Percentiles rank a stretch among this genome's conserved stretches.
Evolutionary conservation across 805 yeast genomes (phyloP).

Genomic region (Sungouiella thailandica): DNA sequence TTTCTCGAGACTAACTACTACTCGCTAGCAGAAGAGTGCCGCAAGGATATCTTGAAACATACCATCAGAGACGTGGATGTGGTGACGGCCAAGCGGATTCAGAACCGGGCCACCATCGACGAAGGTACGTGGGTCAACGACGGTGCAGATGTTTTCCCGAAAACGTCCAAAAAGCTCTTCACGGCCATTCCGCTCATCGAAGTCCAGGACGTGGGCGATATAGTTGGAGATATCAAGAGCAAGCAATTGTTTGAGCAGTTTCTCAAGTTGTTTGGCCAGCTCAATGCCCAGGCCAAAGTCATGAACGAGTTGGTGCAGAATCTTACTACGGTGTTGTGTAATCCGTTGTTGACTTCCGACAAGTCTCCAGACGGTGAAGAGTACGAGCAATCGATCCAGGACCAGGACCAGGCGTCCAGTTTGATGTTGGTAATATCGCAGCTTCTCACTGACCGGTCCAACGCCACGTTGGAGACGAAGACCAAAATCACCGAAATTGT

Average conservation of each 20-base stretch:
- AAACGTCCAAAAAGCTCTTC: constrained; percentile 30
- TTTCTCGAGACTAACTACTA: constrained; percentile 50
- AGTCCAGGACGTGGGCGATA: constrained; percentile 9
- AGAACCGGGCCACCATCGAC: constrained; percentile 14
- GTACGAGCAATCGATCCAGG: constrained; percentile 66
- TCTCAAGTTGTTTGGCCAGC: constrained; percentile 18
- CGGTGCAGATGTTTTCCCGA: constrained; percentile 28
- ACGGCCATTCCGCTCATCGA: constrained; percentile 24
- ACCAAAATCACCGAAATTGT: constrained; percentile 5
- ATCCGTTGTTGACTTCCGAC: constrained; percentile 46
- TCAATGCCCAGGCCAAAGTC: constrained; percentile 48
- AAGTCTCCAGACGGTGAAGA: constrained; percentile 65
- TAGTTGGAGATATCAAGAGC: constrained; percentile 17
- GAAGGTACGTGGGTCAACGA: constrained; percentile 19
- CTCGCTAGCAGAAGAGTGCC: constrained; percentile 54
- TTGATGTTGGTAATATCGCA: constrained; percentile 52
- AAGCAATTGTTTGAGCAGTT: constrained; percentile 20
- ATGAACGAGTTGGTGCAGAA: constrained; percentile 50
- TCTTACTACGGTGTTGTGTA: constrained; percentile 38
- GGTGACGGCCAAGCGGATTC: constrained; percentile 21
- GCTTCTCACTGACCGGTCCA: constrained; percentile 35
- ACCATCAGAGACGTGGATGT: constrained; percentile 31
- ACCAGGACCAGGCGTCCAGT: constrained; percentile 66
- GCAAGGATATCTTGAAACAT: constrained; percentile 47
- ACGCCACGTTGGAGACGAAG: constrained; percentile 7